Percentiles rank a stretch among this genome's conserved stretches.
Evolutionary conservation across 495 filamentous ascomycete species (phyloP).

Genomic region (Recurvomyces mirabilis): DNA sequence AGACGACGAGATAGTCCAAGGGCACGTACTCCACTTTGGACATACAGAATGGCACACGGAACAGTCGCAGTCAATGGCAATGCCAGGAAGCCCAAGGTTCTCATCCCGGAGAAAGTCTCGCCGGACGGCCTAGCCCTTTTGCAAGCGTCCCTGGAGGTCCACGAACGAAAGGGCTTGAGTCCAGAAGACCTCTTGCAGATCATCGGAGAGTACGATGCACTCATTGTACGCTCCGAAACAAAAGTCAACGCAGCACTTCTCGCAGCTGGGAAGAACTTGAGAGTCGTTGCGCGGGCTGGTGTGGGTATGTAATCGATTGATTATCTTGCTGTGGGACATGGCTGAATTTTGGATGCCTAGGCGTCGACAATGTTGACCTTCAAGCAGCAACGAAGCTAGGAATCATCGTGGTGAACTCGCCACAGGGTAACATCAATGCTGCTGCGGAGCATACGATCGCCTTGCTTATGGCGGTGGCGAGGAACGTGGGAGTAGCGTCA

Average conservation of each 20-base stretch:
- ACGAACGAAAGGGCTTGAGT: constrained; percentile 46
- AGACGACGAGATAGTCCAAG: no score
- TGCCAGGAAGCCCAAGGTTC: constrained; percentile 41
- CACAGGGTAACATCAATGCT: constrained; percentile 57
- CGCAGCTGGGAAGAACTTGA: constrained; percentile 45
- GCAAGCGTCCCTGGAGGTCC: constrained; percentile 43
- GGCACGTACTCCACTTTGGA: not conserved
- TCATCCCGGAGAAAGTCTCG: constrained; percentile 65
- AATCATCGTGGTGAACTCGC: constrained; percentile 61
- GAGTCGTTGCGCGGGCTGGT: constrained; percentile 63
- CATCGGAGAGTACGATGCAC: constrained; percentile 52
- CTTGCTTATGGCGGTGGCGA: constrained; percentile 51
- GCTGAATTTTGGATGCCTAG: no score
- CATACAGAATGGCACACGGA: not conserved
- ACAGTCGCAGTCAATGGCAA: constrained; percentile 3
- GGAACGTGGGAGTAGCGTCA: constrained; percentile 52
- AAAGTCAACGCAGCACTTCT: constrained; percentile 54
- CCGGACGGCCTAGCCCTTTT: constrained; percentile 56
- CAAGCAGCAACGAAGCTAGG: constrained; percentile 51
- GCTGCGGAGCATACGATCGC: constrained; percentile 55
- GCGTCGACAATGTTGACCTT: constrained; percentile 70
- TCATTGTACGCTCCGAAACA: constrained; percentile 63
- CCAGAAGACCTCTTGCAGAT: constrained; percentile 44
- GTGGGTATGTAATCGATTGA: no score
- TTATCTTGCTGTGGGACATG: no score